Evolutionary conservation across 2,329 filamentous ascomycete genomes (phyloP).

Genomic region (Didymella segeticola): DNA sequence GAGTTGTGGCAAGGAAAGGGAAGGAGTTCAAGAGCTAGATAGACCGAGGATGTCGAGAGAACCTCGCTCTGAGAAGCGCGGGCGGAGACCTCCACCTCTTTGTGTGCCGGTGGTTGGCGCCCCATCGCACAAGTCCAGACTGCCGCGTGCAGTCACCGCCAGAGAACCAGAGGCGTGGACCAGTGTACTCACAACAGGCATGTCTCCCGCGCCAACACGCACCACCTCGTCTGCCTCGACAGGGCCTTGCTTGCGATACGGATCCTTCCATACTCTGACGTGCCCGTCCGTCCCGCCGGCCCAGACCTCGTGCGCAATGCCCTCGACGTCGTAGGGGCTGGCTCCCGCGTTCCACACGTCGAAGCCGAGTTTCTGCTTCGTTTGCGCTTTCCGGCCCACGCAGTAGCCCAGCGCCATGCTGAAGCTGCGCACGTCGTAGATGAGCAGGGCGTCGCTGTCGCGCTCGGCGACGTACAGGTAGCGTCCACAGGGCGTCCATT

Average conservation of each 20-base stretch:
- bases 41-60: slow-evolving; percentile 35
- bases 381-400: slow-evolving; percentile 51
- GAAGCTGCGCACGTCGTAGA: slow-evolving; percentile 67
- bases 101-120: not conserved
- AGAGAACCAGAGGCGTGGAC: slow-evolving; percentile 33
- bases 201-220: slow-evolving; percentile 14
- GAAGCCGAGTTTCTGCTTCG: slow-evolving; percentile 64
- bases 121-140: slow-evolving; percentile 8
- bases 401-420: slow-evolving; percentile 60
- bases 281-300: slow-evolving; percentile 64
- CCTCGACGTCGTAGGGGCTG: slow-evolving; percentile 28
- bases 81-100: slow-evolving; percentile 21
- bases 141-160: slow-evolving; percentile 35
- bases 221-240: slow-evolving; percentile 48
- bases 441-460: slow-evolving; percentile 60
- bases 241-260: slow-evolving; percentile 36
- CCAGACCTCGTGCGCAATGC: slow-evolving; percentile 61
- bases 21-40: slow-evolving; percentile 8
- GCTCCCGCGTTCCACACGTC: slow-evolving; percentile 54
- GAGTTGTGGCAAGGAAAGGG: too few relatives aligned
- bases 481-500: slow-evolving; percentile 64
- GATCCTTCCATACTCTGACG: slow-evolving; percentile 52
- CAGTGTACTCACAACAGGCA: slow-evolving; percentile 32
- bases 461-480: slow-evolving; percentile 67
- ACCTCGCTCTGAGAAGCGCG: slow-evolving; percentile 29